Evolutionary conservation across 2,329 filamentous ascomycete species (phyloP), one percentile per base, ranked within the genome.

Genomic region (Furcasterigmium furcatum): DNA sequence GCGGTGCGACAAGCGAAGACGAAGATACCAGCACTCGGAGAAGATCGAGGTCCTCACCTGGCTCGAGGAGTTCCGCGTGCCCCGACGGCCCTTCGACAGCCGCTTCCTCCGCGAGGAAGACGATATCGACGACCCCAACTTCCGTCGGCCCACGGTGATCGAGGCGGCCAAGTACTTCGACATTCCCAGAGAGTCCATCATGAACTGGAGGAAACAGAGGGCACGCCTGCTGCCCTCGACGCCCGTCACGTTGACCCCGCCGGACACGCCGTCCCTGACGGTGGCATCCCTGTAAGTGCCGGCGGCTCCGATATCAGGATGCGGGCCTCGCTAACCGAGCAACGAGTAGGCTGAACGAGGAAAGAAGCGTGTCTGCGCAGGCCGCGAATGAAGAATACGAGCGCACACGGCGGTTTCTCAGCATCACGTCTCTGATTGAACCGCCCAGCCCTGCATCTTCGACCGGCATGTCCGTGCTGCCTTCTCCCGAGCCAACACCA

Each of bases 261-360:
- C 24, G 7, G 24, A 27, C 24, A 27, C 24, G 24, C 24, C 24
- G 12, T 27, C 24, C 7, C 24, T 27, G 24, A 27, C 7, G 24
- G 38, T 40, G 53, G 54, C 51, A 50, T 50, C 44, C 54, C 62
- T 61, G 61, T 60, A 38, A 34, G 32, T 30, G 19, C 38, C 10
- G 38, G 35, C 30, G 19, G 20, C 35, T n/a, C n/a, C n/a, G n/a
- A n/a, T n/a, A n/a, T n/a, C n/a, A n/a, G n/a, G n/a, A n/a, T n/a
- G n/a, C n/a, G n/a, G n/a, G n/a, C n/a, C n/a, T n/a, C n/a, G n/a
- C n/a, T n/a, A n/a, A n/a, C n/a, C n/a, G n/a, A n/a, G n/a, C n/a
- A n/a, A n/a, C n/a, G n/a, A n/a, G n/a, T n/a, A 32, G 57, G 40
- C 57, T 52, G 52, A 53, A 44, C 53, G 51, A 43, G 40, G 38